Percentiles rank a stretch among this genome's conserved stretches.
Conservation (phyloP, 176 grass and related monocot genomes). For the maize (Zea mays) region DNA sequence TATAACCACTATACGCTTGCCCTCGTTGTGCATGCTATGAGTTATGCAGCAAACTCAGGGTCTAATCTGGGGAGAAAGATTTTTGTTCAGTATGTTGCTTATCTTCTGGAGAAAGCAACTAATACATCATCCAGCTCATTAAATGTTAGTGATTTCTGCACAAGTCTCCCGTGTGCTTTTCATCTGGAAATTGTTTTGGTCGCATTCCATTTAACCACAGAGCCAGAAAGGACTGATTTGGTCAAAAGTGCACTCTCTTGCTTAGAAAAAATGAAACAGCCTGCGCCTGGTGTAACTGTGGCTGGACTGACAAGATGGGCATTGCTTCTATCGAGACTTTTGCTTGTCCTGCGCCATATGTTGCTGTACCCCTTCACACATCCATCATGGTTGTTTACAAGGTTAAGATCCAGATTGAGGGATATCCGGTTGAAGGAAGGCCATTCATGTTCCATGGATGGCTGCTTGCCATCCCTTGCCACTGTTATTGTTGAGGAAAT, state of each 20-base stretch:
- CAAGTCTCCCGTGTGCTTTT: slow-evolving; percentile 70
- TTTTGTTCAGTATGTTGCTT: slow-evolving; percentile 59
- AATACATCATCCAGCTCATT: slow-evolving; percentile 44
- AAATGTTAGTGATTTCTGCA: slow-evolving; percentile 55
- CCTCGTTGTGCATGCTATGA: slow-evolving; percentile 69
- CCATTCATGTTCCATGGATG: slow-evolving; percentile 41
- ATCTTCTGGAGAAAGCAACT: slow-evolving; percentile 67
- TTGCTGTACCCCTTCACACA: slow-evolving; percentile 69
- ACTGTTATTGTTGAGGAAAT: slow-evolving; percentile 54
- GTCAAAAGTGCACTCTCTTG: slow-evolving; percentile 54
- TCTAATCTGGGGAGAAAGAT: slow-evolving; percentile 61
- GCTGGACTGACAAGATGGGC: slow-evolving; percentile 78
- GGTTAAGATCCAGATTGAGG: slow-evolving; percentile 80
- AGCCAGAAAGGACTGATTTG: slow-evolving; percentile 61
- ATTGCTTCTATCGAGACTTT: slow-evolving; percentile 72
- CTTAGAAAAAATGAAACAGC: slow-evolving; percentile 59
- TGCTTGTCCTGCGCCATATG: slow-evolving; percentile 77
- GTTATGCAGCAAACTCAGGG: slow-evolving; percentile 54
- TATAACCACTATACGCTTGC: slow-evolving; percentile 80
- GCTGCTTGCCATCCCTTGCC: slow-evolving; percentile 68
- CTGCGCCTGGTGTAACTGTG: slow-evolving; percentile 40
- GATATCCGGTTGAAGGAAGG: slow-evolving; percentile 56
- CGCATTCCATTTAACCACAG: slow-evolving; percentile 71
- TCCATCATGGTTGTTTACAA: slow-evolving; percentile 83
- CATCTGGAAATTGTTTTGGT: slow-evolving; percentile 91